These are phyloP conservation scores for Leptodontidium sp. DNA, from an alignment of 2,329 filamentous ascomycete genomes.

Conservation along the genomic window DNA sequence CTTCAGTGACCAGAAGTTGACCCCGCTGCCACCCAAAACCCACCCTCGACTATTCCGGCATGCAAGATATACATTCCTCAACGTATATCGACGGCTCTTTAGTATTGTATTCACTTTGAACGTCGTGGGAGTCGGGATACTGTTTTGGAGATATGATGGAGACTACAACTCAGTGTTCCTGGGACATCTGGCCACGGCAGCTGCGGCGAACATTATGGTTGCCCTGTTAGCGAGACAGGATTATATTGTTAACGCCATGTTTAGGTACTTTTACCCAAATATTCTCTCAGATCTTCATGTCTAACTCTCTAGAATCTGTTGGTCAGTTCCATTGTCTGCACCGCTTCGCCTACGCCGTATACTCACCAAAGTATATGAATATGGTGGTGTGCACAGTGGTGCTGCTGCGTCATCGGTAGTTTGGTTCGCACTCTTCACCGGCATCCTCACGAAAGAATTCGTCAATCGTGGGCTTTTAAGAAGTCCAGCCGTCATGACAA, in stretches of 20 bases:
- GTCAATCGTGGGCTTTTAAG: slow-evolving; percentile 3
- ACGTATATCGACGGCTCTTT: slow-evolving; percentile 65
- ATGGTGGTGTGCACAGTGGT: slow-evolving; percentile 61
- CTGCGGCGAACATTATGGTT: slow-evolving; percentile 54
- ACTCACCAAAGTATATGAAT: slow-evolving; percentile 59
- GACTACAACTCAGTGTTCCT: slow-evolving; percentile 20
- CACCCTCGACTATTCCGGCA: slow-evolving; percentile 31
- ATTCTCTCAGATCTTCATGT: neutral
- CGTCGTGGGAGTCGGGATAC: slow-evolving; percentile 52
- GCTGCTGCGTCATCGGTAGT: slow-evolving; percentile 56
- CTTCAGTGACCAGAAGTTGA: slow-evolving; percentile 14
- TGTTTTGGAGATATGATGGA: slow-evolving; percentile 35
- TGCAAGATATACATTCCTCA: slow-evolving; percentile 52
- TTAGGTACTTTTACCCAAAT: slow-evolving; percentile 40
- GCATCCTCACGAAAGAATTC: slow-evolving; percentile 35
- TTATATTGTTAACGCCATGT: slow-evolving; percentile 59
- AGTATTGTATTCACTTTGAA: slow-evolving; percentile 61
- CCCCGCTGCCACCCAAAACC: slow-evolving; percentile 32
- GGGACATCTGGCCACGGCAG: slow-evolving; percentile 33
- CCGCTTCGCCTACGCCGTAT: slow-evolving; percentile 58
- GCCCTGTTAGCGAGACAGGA: slow-evolving; percentile 62
- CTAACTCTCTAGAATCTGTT: slow-evolving; percentile 47
- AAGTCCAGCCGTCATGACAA: slow-evolving; percentile 26
- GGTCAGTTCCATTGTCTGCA: slow-evolving; percentile 53
- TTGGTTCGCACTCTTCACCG: slow-evolving; percentile 55